Base-by-base conservation (phyloP, 1,284 basidiomycete species). In the Malassezia equina region DNA sequence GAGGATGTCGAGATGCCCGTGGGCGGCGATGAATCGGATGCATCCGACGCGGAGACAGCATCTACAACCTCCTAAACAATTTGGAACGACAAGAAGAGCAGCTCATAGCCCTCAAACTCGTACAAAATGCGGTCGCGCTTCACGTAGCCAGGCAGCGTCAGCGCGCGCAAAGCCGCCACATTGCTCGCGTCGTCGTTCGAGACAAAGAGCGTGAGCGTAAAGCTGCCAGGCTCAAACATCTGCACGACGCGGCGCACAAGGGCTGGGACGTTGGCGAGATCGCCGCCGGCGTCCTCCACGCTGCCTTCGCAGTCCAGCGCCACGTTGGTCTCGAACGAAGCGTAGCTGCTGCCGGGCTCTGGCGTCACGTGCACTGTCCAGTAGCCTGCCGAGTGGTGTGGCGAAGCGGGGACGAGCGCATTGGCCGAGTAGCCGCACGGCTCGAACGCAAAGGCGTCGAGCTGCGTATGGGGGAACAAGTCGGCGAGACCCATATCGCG, bases 321-420 rank as follows among this genome's bases (percentile, higher is more conserved):
- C n/a, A 96, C 83, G 76, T 99, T 99, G 77, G 90, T 94, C 77
- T 99, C 94, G 78, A 98, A 98, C 65, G 86, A 88, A 47, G 94
- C 94, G 76, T 94, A 99, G 45, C 89, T 93, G 84, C 88, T 95
- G 55, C 88, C 91, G 64, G 86, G 84, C 76, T 98, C 94, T 29
- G 94, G 94, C 0, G 94, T 99, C 50, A 98, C 94, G 75, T 99
- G 94, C 59, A 98, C 93, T 7, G 90, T 98, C 76, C 90, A 96
- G 78, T 98, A 98, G 17, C 70, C 71, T 0, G 61, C 63, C 4
- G 62, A 59, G 5, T 61, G 55, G 5, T 55, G 53, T 32, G 63
- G 25, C 7, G 50, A 44, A 29, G 52, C 58, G 12, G 71, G 57
- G 46, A 65, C 62, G 25, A 96, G 82, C 1, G 90, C 90, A 75